Conservation (phyloP, 1,284 basidiomycete species). For the Bjerkandera adusta region DNA sequence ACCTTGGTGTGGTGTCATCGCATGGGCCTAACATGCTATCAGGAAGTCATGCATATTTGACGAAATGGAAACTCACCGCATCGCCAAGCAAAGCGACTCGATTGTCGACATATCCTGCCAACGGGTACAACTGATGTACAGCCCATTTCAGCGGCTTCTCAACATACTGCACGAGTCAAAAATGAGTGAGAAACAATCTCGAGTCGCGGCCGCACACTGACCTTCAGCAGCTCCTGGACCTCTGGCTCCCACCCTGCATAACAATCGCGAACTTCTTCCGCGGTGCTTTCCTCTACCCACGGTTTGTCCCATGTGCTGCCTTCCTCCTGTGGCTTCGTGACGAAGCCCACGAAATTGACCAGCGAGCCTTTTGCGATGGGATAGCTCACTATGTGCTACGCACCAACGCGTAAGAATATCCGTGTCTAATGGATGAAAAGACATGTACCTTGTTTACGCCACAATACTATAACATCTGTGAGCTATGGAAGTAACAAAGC, state of each 20-base stretch:
- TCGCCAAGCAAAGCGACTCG: constrained; percentile 23
- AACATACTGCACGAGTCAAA: constrained; percentile 13
- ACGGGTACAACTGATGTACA: constrained; percentile 17
- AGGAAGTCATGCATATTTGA: background rate
- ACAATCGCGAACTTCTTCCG: constrained; percentile 18
- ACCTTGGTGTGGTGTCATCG: constrained; percentile 25
- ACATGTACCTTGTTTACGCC: constrained; percentile 22
- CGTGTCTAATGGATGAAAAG: background rate
- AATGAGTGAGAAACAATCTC: background rate
- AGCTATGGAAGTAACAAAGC: background rate
- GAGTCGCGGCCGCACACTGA: constrained; percentile 6
- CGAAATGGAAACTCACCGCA: constrained; percentile 20
- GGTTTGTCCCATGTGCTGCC: constrained; percentile 19
- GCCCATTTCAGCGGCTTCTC: constrained; percentile 21
- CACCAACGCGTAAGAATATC: background rate
- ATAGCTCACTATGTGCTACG: constrained; percentile 26
- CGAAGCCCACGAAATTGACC: constrained; percentile 24
- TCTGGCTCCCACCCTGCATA: constrained; percentile 24
- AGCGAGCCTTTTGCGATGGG: constrained; percentile 23
- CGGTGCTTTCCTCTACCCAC: constrained; percentile 21
- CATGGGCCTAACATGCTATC: constrained; percentile 19
- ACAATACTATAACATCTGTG: constrained; percentile 20
- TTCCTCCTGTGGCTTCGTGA: constrained; percentile 18
- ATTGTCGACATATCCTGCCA: constrained; percentile 18
- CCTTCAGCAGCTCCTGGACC: constrained; percentile 21